Evolutionary conservation across 495 filamentous ascomycete species (phyloP), one percentile per base, ranked within the genome.

Genomic region (Daldinia loculata): DNA sequence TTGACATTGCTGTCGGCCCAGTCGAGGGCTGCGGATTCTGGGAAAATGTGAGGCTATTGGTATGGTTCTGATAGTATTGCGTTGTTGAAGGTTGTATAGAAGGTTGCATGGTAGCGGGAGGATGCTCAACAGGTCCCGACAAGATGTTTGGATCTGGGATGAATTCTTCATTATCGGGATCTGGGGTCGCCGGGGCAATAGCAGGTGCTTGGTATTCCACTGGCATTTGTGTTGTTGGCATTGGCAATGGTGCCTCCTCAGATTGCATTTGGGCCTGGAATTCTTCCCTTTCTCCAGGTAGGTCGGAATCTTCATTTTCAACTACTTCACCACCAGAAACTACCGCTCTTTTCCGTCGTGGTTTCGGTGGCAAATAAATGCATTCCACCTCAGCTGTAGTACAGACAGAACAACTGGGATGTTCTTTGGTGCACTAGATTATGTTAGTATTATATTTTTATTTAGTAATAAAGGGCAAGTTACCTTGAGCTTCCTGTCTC

Each of bases 401-500:
- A 56, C 82, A 84, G 26, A 75, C 61, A 14, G 76, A 74, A 68
- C 82, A 84, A 12, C 58, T 71, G 19, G 82, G 82, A 57, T 77
- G 77, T 15, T 70, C 73, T 50, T 81, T 82, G 22, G 80, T 78
- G 62, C 82, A 84, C 80, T 84, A 32, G 5, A 52, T 2, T n/a
- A 11, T 27, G 12, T 75, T 67, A 65, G 65, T 39, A 56, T 53
- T 15, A 22, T 38, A 15, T 14, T 38, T 9, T 6, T 12, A 34
- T n/a, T 36, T 45, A 12, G 30, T 45, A 56, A 36, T 15, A 51
- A 19, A 12, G 19, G 52, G 32, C 50, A 14, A 26, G 19, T 9
- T 69, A 79, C 79, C 63, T 75, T 67, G 0, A 63, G 43, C 29
- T 74, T 76, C 45, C 69, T 75, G n/a, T 57, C 39, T 32, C 75